phyloP scores from a whole-genome alignment of 495 filamentous ascomycete species.

The Schizothecium vesticola region DNA sequence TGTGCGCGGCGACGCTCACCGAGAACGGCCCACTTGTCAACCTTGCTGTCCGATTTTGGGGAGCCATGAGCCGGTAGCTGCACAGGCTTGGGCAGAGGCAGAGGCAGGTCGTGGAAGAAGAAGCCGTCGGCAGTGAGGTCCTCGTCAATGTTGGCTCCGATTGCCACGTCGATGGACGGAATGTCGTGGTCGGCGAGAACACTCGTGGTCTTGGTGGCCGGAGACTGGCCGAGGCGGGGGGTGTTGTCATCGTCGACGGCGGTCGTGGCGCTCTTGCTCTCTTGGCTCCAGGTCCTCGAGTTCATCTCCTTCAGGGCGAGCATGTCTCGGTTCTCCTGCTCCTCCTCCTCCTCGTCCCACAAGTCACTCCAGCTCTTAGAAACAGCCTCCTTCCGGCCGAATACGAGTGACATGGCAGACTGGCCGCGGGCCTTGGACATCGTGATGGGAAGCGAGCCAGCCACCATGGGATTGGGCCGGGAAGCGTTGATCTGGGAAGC shows the following conservation, averaged over 20 bases:
- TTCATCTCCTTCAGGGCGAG: conserved; percentile 66
- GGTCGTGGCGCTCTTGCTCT: conserved; percentile 51
- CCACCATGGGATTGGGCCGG: conserved; percentile 42
- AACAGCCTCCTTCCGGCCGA: conserved; percentile 67
- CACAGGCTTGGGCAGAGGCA: conserved; percentile 35
- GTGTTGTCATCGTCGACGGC: conserved; percentile 38
- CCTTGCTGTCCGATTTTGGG: conserved; percentile 41
- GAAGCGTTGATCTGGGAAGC: conserved; percentile 25
- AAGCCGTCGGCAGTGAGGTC: conserved; percentile 60
- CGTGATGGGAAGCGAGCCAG: conserved; percentile 72
- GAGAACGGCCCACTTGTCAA: conserved; percentile 84
- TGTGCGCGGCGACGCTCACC: conserved; percentile 72
- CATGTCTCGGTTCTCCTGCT: conserved; percentile 55
- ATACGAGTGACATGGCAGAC: conserved; percentile 67
- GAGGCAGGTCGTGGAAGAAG: conserved; percentile 59
- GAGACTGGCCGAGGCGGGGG: conserved; percentile 47
- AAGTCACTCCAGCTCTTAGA: conserved; percentile 98
- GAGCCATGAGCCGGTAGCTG: conserved; percentile 29
- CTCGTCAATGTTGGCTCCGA: conserved; percentile 45
- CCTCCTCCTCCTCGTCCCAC: conserved; percentile 87
- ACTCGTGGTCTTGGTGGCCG: conserved; percentile 44
- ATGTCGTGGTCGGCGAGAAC: conserved; percentile 37
- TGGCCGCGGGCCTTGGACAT: conserved; percentile 56
- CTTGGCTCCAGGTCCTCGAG: conserved; percentile 74
- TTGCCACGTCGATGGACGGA: conserved; percentile 35